Conservation (phyloP, 768 basidiomycete species). For the Boletus reticulatus region DNA sequence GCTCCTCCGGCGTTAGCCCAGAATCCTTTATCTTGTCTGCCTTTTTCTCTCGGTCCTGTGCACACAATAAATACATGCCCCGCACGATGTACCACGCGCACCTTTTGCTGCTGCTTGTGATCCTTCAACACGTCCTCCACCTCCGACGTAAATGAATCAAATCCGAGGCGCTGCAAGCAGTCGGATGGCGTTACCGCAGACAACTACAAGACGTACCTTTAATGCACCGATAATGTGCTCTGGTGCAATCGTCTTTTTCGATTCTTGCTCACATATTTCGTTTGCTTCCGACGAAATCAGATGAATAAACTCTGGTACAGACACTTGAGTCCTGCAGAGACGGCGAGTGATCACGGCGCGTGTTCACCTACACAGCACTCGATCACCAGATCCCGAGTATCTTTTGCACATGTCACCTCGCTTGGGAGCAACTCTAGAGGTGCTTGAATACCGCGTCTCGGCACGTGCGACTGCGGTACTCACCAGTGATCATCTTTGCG, state of each 20-base stretch:
- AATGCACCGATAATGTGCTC: slow-evolving; percentile 94
- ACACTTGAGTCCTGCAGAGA: slow-evolving; percentile 14
- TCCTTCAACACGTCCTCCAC: slow-evolving; percentile 93
- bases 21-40: slow-evolving; percentile 85
- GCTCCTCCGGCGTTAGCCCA: slow-evolving; percentile 89
- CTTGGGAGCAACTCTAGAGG: slow-evolving; percentile 79
- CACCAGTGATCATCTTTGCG: slow-evolving; percentile 93
- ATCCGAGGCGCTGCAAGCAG: slow-evolving; percentile 74
- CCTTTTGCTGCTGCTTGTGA: slow-evolving; percentile 95
- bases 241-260: slow-evolving; percentile 98
- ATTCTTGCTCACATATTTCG: slow-evolving; percentile 96
- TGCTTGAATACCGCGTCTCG: slow-evolving; percentile 6
- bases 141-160: slow-evolving; percentile 86
- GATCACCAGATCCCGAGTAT: slow-evolving; percentile 94
- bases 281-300: slow-evolving; percentile 97
- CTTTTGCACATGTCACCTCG: slow-evolving; percentile 89
- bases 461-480: slow-evolving; percentile 10
- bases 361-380: slow-evolving; percentile 99
- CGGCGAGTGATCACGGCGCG: slow-evolving; percentile 2
- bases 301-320: slow-evolving; percentile 87
- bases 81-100: slow-evolving; percentile 30
- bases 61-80: slow-evolving; percentile 3
- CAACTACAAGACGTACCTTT: slow-evolving; percentile 51
- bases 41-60: slow-evolving; percentile 87
- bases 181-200: background rate